Evolutionary conservation across 1,284 basidiomycete genomes (phyloP).

Genomic region (Moesziomyces sp.): DNA sequence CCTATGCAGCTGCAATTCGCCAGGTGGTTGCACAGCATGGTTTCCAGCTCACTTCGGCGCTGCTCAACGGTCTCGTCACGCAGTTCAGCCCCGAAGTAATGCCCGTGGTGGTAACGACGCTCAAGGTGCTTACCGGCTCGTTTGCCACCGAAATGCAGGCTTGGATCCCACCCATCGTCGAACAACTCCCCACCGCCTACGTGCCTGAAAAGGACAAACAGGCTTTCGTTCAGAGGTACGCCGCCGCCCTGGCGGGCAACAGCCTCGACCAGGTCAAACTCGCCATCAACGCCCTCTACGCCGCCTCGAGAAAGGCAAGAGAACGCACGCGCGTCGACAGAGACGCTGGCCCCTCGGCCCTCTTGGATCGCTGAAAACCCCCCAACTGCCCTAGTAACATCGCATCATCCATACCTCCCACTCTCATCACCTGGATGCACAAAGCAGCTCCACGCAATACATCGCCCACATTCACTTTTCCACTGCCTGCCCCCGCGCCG

Average conservation of each 20-base stretch:
- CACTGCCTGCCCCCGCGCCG: no score
- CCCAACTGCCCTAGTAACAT: no score
- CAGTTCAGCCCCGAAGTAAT: constrained; percentile 85
- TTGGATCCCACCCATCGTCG: constrained; percentile 80
- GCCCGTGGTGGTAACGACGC: constrained; percentile 79
- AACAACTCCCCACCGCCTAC: constrained; percentile 76
- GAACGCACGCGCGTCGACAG: constrained; percentile 45
- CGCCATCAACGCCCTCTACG: constrained; percentile 46
- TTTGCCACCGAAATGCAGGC: constrained; percentile 77
- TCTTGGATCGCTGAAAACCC: constrained; percentile 29
- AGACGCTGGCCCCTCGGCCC: constrained; percentile 14
- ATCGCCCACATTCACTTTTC: no score
- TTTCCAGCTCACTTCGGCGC: constrained; percentile 76
- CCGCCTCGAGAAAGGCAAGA: constrained; percentile 57
- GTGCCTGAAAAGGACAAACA: constrained; percentile 78
- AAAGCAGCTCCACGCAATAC: not conserved
- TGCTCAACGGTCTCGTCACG: constrained; percentile 80
- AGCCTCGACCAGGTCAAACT: constrained; percentile 52
- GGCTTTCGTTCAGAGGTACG: constrained; percentile 74
- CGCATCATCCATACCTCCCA: no score
- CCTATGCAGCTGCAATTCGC: constrained; percentile 77
- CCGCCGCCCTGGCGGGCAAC: constrained; percentile 19
- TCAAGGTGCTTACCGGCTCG: constrained; percentile 76
- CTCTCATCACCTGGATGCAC: no score
- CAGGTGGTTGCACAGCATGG: constrained; percentile 80